Conservation (phyloP, 1,139 yeast species). For the Hansenula sp. region DNA sequence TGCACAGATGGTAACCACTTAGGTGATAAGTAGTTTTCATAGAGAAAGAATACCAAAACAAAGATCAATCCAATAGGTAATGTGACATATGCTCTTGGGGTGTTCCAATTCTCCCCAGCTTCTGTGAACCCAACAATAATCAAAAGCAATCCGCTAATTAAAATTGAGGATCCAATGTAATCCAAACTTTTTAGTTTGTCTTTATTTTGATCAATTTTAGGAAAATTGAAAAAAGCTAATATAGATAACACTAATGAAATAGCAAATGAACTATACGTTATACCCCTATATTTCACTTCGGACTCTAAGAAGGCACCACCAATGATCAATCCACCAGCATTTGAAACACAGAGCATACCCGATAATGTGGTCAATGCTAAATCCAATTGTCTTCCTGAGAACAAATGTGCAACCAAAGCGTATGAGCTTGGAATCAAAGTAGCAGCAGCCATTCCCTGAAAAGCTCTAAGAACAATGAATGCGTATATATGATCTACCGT, state of each 20-base stretch:
- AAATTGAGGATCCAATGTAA: constrained; percentile 22
- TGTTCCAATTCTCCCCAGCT: constrained; percentile 28
- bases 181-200: constrained; percentile 23
- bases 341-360: constrained; percentile 18
- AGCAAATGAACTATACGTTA: constrained; percentile 28
- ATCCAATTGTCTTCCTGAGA: constrained; percentile 21
- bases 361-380: constrained; percentile 23
- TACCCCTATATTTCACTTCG: constrained; percentile 27
- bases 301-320: constrained; percentile 34
- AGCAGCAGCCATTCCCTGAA: constrained; percentile 35
- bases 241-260: constrained; percentile 10
- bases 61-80: constrained; percentile 10
- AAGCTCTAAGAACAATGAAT: constrained; percentile 31
- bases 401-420: constrained; percentile 28
- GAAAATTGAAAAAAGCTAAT: constrained; percentile 16
- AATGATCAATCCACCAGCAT: constrained; percentile 24
- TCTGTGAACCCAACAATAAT: constrained; percentile 29
- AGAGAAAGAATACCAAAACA: constrained; percentile 8
- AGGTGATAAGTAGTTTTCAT: constrained; percentile 9
- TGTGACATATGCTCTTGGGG: constrained; percentile 26
- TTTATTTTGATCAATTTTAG: constrained; percentile 13
- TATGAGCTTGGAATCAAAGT: constrained; percentile 29
- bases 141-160: constrained; percentile 25
- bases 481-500: constrained; percentile 25
- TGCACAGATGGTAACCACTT: constrained; percentile 7